Base-by-base conservation (phyloP, 768 basidiomycete species). In the Favolaschia claudopus region DNA sequence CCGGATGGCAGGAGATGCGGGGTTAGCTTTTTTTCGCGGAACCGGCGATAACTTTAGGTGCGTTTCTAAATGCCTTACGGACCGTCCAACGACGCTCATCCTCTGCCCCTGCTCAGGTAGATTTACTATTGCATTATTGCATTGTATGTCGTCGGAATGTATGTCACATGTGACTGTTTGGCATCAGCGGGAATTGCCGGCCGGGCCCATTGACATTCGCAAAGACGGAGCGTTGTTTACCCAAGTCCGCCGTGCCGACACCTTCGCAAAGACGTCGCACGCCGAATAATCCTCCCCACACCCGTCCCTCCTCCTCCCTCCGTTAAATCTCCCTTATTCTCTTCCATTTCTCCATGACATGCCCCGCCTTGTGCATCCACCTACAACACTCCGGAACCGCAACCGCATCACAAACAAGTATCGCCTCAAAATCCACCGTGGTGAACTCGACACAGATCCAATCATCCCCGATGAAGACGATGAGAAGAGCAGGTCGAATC, bases 321-420 rank as follows among this genome's bases (percentile, higher is more conserved):
- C 61, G 66, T 74, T 72, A 76, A 72, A 75, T 75, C 76, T 79
- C 77, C 73, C 60, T 65, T 50, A 50, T 63, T 67, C 66, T 68
- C 63, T 66, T 67, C 69, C 72, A 72, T 68, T 73, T 80, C 75
- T 88, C 87, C 88, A 91, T 92, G 89, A 89, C 74, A 92, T 92
- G 91, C 90, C 90, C 84, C 90, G 90, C 71, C 88, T 87, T 76
- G 87, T 86, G 69, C 86, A 85, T 77, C 76, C 88, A 76, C 85
- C 89, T 67, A 88, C 91, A 60, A 85, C 89, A 66, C 89, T 91
- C 78, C 77, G 92, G 75, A 92, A 92, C 72, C 89, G 92, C 76
- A 93, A 92, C 78, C 88, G 92, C 74, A 89, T 95, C 79, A 95
- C 91, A 73, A 93, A 94, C 81, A 95, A 95, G 82, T 92, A 91